Percentiles rank a stretch among this genome's conserved stretches.
Conservation (phyloP, 768 basidiomycete genomes). For the Phylloporus sp. region DNA sequence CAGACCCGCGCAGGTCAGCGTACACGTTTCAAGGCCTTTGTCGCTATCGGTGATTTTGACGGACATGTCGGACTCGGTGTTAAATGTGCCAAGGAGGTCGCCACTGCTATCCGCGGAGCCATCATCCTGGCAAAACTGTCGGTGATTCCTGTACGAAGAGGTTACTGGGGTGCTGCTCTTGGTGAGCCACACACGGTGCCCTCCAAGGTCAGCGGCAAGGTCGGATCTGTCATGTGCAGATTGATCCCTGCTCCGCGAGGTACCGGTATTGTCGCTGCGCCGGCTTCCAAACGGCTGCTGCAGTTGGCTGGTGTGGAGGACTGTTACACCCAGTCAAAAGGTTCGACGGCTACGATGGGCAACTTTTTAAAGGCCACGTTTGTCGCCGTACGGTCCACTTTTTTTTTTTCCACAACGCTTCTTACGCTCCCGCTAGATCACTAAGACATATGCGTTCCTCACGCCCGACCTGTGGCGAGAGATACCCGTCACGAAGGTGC, state of each 20-base stretch:
- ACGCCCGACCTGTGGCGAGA: conserved; percentile 98
- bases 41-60: conserved; percentile 97
- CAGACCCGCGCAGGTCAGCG: conserved; percentile 99
- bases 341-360: conserved; percentile 97
- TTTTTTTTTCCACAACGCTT: background rate
- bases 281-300: conserved; percentile 92
- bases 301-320: conserved; percentile 98
- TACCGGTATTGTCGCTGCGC: conserved; percentile 99
- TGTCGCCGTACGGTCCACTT: conserved; percentile 59
- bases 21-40: conserved; percentile 99
- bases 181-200: conserved; percentile 99
- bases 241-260: conserved; percentile 97
- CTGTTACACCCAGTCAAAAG: conserved; percentile 96
- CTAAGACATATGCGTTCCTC: conserved; percentile 97
- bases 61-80: conserved; percentile 99
- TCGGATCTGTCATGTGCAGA: conserved; percentile 98
- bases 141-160: conserved; percentile 95
- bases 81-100: conserved; percentile 99
- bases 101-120: conserved; percentile 98
- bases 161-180: conserved; percentile 99
- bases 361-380: conserved; percentile 99
- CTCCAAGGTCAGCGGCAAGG: conserved; percentile 97
- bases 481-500: conserved; percentile 82
- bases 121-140: conserved; percentile 99
- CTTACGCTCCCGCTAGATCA: conserved; percentile 53